Conservation (phyloP, 2,329 filamentous ascomycete species). For the Penicillium sp. region DNA sequence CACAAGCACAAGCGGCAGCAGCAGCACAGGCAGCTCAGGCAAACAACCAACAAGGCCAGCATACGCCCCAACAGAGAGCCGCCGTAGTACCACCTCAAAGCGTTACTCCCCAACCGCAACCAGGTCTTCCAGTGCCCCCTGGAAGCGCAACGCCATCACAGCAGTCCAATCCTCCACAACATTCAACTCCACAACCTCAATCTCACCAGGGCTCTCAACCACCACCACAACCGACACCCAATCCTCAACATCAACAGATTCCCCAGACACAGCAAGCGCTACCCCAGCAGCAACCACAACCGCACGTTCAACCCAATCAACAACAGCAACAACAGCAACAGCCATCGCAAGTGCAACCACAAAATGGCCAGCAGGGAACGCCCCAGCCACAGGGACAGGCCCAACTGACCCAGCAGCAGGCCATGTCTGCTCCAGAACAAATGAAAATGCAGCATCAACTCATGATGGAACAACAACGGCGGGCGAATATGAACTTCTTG, state of each 20-base stretch:
- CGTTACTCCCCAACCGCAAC: constrained; percentile 43
- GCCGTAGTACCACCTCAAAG: constrained; percentile 39
- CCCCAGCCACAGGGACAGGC: constrained; percentile 7
- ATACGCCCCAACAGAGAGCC: constrained; percentile 39
- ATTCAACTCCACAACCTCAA: constrained; percentile 29
- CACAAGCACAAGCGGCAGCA: constrained; percentile 11
- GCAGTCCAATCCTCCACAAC: constrained; percentile 31
- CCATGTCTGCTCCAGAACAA: constrained; percentile 39
- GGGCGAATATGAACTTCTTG: constrained; percentile 25
- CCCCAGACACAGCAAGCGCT: constrained; percentile 32
- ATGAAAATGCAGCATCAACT: constrained; percentile 41
- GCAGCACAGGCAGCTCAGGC: constrained; percentile 22
- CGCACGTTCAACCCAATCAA: constrained; percentile 17
- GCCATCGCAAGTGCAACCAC: constrained; percentile 18
- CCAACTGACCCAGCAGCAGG: constrained; percentile 25
- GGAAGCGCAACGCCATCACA: constrained; percentile 35
- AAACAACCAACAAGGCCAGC: constrained; percentile 34
- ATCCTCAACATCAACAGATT: constrained; percentile 36
- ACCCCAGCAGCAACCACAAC: constrained; percentile 22
- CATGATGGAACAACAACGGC: constrained; percentile 30
- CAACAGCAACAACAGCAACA: constrained; percentile 2
- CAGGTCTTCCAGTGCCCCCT: constrained; percentile 35
- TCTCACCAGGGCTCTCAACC: constrained; percentile 34
- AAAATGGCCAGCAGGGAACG: constrained; percentile 1
- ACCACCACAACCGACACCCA: constrained; percentile 34